Percentiles rank a stretch among this genome's conserved stretches.
Conservation (phyloP, 768 basidiomycete genomes). For the Chalciporus chontae region DNA sequence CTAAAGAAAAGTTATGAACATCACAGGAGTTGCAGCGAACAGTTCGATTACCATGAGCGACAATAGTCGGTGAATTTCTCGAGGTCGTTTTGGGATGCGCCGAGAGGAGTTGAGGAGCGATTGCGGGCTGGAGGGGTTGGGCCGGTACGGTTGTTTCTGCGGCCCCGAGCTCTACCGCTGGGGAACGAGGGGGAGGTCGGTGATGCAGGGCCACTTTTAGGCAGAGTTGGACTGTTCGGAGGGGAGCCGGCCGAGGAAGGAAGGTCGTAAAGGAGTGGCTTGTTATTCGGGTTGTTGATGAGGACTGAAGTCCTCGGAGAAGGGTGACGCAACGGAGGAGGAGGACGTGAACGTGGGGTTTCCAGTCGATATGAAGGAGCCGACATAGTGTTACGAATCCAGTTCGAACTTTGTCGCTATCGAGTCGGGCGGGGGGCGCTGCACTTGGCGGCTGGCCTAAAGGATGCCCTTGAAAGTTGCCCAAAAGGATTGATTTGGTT, state of each 20-base stretch:
- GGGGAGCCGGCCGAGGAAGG: constrained; percentile 56
- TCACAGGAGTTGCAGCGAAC: background rate
- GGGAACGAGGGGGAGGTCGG: constrained; percentile 59
- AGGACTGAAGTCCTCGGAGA: constrained; percentile 44
- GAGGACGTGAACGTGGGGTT: constrained; percentile 56
- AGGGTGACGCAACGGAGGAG: constrained; percentile 55
- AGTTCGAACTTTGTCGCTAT: constrained; percentile 25
- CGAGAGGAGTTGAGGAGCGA: constrained; percentile 69
- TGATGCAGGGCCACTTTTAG: constrained; percentile 41
- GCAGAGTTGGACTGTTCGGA: constrained; percentile 47
- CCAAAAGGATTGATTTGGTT: constrained; percentile 2
- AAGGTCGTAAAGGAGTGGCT: constrained; percentile 74
- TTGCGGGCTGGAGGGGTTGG: constrained; percentile 53
- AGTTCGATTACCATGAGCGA: constrained; percentile 61
- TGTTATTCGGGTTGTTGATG: constrained; percentile 42
- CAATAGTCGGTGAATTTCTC: constrained; percentile 78
- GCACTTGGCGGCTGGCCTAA: constrained; percentile 15
- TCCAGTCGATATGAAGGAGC: constrained; percentile 62
- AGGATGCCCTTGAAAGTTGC: too few species aligned
- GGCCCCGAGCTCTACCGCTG: constrained; percentile 44
- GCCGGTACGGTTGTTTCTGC: constrained; percentile 45
- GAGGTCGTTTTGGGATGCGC: constrained; percentile 61
- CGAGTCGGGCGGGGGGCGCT: background rate
- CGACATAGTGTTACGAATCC: constrained; percentile 48
- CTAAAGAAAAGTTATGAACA: constrained; percentile 35